These are phyloP conservation scores for Marsdenia floribunda DNA, from an alignment of 257 asterid genomes.

Conservation along the genomic window DNA sequence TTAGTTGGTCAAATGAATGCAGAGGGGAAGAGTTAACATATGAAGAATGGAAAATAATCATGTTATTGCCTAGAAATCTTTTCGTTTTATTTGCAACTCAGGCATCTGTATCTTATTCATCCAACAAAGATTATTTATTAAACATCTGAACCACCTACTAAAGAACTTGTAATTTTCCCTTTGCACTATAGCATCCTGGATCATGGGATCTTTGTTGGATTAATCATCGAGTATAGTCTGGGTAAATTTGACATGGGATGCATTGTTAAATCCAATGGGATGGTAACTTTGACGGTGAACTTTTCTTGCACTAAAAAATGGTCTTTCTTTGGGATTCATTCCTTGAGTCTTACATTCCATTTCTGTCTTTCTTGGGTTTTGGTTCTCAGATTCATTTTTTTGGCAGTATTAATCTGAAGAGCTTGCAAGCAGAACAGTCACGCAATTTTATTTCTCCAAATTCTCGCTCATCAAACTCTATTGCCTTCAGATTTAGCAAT, in stretches of 20 bases:
- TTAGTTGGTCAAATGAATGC: background rate
- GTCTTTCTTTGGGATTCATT: constrained; percentile 19
- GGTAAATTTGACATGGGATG: background rate
- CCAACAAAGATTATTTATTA: background rate
- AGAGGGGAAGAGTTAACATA: background rate
- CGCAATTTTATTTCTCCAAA: constrained; percentile 56
- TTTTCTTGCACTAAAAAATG: background rate
- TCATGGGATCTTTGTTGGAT: background rate
- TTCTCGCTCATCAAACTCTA: constrained; percentile 76
- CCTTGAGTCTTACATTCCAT: constrained; percentile 15
- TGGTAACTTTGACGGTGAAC: background rate
- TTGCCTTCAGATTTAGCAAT: constrained; percentile 69
- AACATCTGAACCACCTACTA: background rate
- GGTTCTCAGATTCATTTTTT: constrained; percentile 51
- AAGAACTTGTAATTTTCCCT: background rate
- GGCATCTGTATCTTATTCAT: too few relatives aligned
- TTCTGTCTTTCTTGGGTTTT: constrained; percentile 17
- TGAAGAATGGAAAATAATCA: background rate
- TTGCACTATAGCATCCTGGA: background rate
- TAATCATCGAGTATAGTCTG: background rate
- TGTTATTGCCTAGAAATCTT: background rate
- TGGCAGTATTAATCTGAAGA: constrained; percentile 91
- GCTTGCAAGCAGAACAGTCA: constrained; percentile 82
- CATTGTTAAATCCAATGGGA: background rate
- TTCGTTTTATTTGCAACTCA: too few relatives aligned